Evolutionary conservation across 371 early-diverging fungal species (phyloP).

Genomic region (Modicella reniformis): DNA sequence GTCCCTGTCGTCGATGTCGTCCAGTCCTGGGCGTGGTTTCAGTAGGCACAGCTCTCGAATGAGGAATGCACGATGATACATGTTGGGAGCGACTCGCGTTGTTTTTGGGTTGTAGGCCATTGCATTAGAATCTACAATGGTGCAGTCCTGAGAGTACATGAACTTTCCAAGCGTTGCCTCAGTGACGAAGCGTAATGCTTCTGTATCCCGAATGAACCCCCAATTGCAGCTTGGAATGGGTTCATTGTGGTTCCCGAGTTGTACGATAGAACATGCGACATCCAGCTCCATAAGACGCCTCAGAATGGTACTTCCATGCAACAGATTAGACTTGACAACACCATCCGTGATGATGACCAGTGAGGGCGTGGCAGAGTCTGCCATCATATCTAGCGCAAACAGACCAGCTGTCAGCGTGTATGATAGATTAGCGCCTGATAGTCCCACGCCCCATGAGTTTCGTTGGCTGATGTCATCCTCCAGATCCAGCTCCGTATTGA

Average conservation of each 20-base stretch:
- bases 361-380: conserved; percentile 72
- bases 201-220: conserved; percentile 90
- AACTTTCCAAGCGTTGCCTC: conserved; percentile 82
- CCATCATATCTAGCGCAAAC: conserved; percentile 75
- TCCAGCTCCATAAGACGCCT: conserved; percentile 69
- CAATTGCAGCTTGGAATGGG: conserved; percentile 82
- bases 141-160: conserved; percentile 78
- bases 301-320: conserved; percentile 56
- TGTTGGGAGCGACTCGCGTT: conserved; percentile 67
- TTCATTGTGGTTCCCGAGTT: conserved; percentile 81
- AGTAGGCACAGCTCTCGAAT: conserved; percentile 71
- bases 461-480: conserved; percentile 48
- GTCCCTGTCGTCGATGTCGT: conserved; percentile 39
- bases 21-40: conserved; percentile 56
- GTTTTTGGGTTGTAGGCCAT: conserved; percentile 1
- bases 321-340: conserved; percentile 73
- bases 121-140: conserved; percentile 9
- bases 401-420: conserved; percentile 75
- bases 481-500: conserved; percentile 46
- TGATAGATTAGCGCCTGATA: conserved; percentile 67
- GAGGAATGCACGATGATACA: conserved; percentile 81
- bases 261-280: conserved; percentile 80
- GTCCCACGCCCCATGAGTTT: conserved; percentile 71
- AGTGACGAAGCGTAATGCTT: conserved; percentile 83
- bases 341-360: conserved; percentile 88